Percentiles rank a stretch among this genome's conserved stretches.
Conservation (phyloP, 169 alveolate genomes). For the Plasmodium gonderi region DNA sequence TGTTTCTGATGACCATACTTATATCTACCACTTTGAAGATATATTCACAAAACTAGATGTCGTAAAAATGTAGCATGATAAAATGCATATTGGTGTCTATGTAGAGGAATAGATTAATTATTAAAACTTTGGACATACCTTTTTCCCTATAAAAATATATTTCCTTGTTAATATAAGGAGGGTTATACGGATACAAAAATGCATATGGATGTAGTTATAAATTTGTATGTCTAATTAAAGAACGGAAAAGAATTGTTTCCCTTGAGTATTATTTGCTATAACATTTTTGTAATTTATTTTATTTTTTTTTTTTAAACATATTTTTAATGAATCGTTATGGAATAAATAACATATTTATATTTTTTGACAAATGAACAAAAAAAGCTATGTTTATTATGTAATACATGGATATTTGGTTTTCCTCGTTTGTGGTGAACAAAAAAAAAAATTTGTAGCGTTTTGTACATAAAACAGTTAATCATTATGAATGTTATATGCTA, state of each 20-base stretch:
- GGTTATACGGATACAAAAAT: neutral
- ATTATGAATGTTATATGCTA: no score
- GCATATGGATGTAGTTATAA: neutral
- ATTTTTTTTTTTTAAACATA: neutral
- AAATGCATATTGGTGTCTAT: neutral
- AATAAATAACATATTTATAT: neutral
- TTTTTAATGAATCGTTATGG: neutral
- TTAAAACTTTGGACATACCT: neutral
- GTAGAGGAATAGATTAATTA: neutral
- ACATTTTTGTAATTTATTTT: neutral
- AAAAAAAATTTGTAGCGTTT: neutral
- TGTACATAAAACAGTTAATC: no score
- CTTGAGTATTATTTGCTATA: neutral
- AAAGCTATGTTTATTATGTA: neutral
- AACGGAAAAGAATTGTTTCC: neutral
- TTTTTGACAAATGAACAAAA: neutral
- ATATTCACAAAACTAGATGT: neutral
- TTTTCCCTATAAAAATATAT: neutral
- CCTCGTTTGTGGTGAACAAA: neutral
- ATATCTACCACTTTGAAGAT: neutral
- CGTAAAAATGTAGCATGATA: neutral
- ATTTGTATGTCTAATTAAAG: neutral
- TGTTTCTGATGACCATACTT: neutral
- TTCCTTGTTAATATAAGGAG: neutral
- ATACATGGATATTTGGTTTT: neutral